These are phyloP conservation scores for Fragaria ananassa DNA, from an alignment of 306 rosid species.

Conservation along the genomic window DNA sequence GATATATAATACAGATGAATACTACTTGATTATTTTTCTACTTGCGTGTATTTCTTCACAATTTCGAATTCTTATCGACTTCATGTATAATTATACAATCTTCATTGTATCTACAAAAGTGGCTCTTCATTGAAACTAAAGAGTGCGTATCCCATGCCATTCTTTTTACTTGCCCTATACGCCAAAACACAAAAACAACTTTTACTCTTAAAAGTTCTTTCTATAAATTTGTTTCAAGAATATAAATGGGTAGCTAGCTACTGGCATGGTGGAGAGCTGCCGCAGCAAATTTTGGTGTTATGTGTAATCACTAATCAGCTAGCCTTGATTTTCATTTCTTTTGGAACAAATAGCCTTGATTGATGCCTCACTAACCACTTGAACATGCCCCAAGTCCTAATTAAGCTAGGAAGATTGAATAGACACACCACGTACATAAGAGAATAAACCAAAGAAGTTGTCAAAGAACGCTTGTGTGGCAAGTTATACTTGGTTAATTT, in stretches of 20 bases:
- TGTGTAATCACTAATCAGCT: not conserved
- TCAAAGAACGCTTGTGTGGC: not conserved
- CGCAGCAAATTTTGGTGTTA: not conserved
- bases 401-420: not conserved
- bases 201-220: not conserved
- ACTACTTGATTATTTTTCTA: no score
- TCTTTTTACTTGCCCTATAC: not conserved
- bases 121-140: not conserved
- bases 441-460: not conserved
- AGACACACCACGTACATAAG: no score
- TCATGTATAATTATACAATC: not conserved
- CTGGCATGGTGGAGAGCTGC: not conserved
- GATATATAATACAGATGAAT: no score
- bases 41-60: not conserved
- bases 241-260: not conserved
- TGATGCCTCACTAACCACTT: not conserved
- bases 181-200: not conserved
- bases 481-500: not conserved
- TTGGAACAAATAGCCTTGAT: not conserved
- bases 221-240: not conserved
- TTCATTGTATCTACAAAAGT: not conserved
- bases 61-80: not conserved
- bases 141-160: not conserved
- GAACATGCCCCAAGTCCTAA: not conserved
- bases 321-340: not conserved